Conservation (phyloP, 345 rosid genomes). For the Bruguiera parviflora region DNA sequence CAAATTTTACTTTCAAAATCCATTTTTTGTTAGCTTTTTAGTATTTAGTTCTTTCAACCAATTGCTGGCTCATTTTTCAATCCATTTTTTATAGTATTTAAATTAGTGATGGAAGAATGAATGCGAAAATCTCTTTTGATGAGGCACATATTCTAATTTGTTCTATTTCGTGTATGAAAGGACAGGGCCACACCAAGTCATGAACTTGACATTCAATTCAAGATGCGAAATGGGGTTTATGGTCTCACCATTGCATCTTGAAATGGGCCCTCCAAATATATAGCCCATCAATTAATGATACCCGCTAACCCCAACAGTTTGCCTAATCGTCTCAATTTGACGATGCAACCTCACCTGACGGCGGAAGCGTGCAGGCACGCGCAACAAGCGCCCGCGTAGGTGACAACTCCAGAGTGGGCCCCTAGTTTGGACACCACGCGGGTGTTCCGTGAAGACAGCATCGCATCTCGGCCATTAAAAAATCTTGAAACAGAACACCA, state of each 20-base stretch:
- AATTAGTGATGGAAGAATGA: too few species aligned
- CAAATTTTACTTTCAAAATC: not conserved
- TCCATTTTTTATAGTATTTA: too few species aligned
- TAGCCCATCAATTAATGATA: not conserved
- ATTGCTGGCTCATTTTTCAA: too few species aligned
- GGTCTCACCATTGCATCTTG: not conserved
- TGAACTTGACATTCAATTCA: not conserved
- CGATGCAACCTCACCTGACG: constrained; percentile 23
- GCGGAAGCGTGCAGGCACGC: constrained; percentile 27
- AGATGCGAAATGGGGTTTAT: not conserved
- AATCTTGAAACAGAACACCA: not conserved
- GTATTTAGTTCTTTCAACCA: too few species aligned
- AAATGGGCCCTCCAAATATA: not conserved
- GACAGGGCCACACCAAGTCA: too few species aligned
- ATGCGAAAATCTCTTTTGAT: too few species aligned
- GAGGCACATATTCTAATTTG: too few species aligned
- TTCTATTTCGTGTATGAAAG: too few species aligned
- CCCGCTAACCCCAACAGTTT: not conserved
- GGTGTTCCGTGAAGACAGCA: constrained; percentile 10
- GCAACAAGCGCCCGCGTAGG: not conserved
- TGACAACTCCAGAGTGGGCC: not conserved
- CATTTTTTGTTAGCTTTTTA: not conserved
- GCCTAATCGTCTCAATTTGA: constrained; percentile 15
- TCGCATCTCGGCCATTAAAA: constrained; percentile 6
- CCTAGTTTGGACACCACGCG: not conserved